Conservation (phyloP, 2,329 filamentous ascomycete genomes). For the Cladosporium oxysporum region DNA sequence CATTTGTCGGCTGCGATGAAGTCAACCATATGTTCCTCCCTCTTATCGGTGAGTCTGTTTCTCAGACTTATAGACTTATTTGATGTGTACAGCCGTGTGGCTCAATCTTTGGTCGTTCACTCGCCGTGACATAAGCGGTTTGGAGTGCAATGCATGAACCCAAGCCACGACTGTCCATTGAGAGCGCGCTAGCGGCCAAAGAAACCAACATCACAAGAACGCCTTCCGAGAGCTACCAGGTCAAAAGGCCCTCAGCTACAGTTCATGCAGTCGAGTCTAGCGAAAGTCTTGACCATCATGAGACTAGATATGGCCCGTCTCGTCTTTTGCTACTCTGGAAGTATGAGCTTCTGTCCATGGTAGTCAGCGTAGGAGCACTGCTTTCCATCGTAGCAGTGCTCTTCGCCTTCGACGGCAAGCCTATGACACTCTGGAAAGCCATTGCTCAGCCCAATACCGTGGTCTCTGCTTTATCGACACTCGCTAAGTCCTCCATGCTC, state of each 20-base stretch:
- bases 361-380: not conserved
- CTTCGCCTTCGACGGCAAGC: not conserved
- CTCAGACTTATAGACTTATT: too few species aligned
- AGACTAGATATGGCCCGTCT: not conserved
- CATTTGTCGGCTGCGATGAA: not conserved
- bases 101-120: not conserved
- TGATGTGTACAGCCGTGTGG: not conserved
- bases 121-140: not conserved
- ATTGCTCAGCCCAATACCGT: not conserved
- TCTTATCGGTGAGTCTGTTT: not conserved
- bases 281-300: not conserved
- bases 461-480: not conserved
- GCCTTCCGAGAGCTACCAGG: not conserved
- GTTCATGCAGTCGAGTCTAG: not conserved
- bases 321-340: not conserved
- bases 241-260: not conserved
- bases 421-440: not conserved
- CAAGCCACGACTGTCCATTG: not conserved
- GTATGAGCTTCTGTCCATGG: not conserved
- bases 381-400: not conserved
- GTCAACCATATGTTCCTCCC: not conserved
- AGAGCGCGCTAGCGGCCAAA: not conserved
- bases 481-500: conserved; percentile 1
- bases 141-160: not conserved
- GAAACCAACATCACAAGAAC: not conserved